Percentiles rank a stretch among this genome's conserved stretches.
These are phyloP conservation scores for Vitis hybrid DNA, from an alignment of 177 flowering plant genomes.

Conservation along the genomic window DNA sequence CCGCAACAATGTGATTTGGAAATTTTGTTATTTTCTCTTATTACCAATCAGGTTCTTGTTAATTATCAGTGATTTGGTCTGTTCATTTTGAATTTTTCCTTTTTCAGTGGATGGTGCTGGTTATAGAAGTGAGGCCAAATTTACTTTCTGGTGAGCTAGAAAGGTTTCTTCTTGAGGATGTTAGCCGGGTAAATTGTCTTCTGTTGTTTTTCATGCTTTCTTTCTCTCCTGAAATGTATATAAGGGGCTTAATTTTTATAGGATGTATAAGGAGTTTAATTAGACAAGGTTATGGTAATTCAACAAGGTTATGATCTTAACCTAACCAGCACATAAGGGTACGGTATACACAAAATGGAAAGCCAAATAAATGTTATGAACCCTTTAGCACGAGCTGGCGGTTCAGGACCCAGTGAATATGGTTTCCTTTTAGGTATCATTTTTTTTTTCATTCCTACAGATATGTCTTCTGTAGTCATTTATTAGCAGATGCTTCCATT, in stretches of 20 bases:
- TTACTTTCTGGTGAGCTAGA: conserved; percentile 76
- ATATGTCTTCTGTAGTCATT: not conserved
- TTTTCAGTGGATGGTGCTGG: conserved; percentile 64
- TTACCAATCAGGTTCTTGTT: not conserved
- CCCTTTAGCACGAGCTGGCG: not conserved
- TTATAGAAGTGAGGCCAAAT: conserved; percentile 75
- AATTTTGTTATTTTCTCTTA: not conserved
- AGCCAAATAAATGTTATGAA: not conserved
- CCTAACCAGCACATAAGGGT: not conserved
- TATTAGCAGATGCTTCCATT: not conserved
- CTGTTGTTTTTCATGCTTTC: not conserved
- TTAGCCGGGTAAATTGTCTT: conserved; percentile 46
- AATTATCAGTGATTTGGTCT: not conserved
- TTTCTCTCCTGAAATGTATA: not conserved
- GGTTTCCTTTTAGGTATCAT: not conserved
- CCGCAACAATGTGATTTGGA: too few species aligned
- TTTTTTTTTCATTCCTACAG: not conserved
- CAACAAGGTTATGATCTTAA: too few species aligned
- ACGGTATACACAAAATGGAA: not conserved
- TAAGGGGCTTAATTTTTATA: not conserved
- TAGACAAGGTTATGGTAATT: not conserved
- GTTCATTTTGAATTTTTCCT: not conserved
- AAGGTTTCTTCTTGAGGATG: conserved; percentile 66
- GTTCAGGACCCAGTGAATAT: not conserved
- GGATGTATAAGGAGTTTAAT: not conserved